Base-by-base conservation (phyloP, 129 eudicot species). In the Artemisia argyi region DNA sequence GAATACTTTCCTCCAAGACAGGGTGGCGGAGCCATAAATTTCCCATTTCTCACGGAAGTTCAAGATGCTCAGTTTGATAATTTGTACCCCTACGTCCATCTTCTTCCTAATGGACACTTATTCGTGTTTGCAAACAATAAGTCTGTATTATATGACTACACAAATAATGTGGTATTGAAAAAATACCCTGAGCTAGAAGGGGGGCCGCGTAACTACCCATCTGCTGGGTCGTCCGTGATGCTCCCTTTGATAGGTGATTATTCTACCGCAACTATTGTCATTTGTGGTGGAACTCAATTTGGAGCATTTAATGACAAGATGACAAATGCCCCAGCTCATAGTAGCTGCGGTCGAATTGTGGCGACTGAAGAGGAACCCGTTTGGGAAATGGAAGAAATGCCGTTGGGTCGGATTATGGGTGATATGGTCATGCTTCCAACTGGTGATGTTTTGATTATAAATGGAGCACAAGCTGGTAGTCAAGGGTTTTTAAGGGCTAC, bases 351-450 rank as follows among this genome's bases (percentile, higher is more conserved):
- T 10, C 88, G 96, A 64, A 86, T 88, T 14, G 86, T 70, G 28
- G 91, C 89, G 16, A 88, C 87, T 2, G 32, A 39, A 7, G 61
- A 67, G 65, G 85, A 84, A 65, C 83, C 93, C n/a, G 83, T 83
- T 79, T 91, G 96, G 96, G 91, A 86, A 64, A 82, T 84, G 96
- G 96, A 91, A 80, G 83, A 86, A 4, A 91, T 91, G 96, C 89
- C 97, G 0, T 69, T 91, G 53, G 87, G 73, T 7, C 75, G 93
- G 79, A 84, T 88, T 52, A 92, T 88, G 97, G 97, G 97, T 12
- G 97, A 92, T 24, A 92, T 85, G 97, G 93, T 88, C 13, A 83
- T 92, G 80, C 78, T 92, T 9, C 96, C 96, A 0, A 83, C 85
- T 0, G 93, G 96, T 2, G 91, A 88, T 1, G 83, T 92, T 22